Evolutionary conservation across 2,329 filamentous ascomycete genomes (phyloP).

Genomic region (Dryadomyces quercus-mongolicae): DNA sequence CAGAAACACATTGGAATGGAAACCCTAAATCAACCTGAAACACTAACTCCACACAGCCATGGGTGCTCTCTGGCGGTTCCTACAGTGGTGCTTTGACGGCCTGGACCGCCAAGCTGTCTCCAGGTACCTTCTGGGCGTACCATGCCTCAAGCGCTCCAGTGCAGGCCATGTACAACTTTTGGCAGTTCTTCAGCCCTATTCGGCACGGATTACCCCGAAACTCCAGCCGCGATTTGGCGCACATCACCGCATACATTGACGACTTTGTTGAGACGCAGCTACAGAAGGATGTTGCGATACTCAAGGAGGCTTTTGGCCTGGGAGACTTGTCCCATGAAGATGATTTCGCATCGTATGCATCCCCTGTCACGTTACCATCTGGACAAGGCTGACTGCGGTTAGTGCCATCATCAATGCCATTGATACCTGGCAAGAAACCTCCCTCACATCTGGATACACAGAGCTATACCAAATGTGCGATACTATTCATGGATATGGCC

Average conservation of each 20-base stretch:
- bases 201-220: constrained; percentile 45
- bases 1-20: background rate
- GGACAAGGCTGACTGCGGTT: background rate
- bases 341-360: constrained; percentile 3
- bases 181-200: constrained; percentile 46
- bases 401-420: constrained; percentile 16
- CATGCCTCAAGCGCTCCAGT: constrained; percentile 44
- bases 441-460: constrained; percentile 22
- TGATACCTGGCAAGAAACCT: constrained; percentile 23
- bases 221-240: constrained; percentile 38
- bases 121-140: constrained; percentile 49
- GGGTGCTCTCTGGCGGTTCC: constrained; percentile 43
- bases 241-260: constrained; percentile 44
- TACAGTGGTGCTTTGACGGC: constrained; percentile 44
- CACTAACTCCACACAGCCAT: constrained; percentile 25
- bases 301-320: constrained; percentile 3
- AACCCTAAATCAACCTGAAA: background rate
- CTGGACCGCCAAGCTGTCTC: constrained; percentile 38
- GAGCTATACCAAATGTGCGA: constrained; percentile 25
- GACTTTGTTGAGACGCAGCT: constrained; percentile 22
- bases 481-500: constrained; percentile 18
- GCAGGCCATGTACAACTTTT: constrained; percentile 42
- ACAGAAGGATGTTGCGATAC: background rate
- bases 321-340: background rate
- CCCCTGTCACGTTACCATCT: background rate